These are phyloP conservation scores for Licmophora abbreviata DNA, from an alignment of 108 stramenopile genomes.

Conservation along the genomic window DNA sequence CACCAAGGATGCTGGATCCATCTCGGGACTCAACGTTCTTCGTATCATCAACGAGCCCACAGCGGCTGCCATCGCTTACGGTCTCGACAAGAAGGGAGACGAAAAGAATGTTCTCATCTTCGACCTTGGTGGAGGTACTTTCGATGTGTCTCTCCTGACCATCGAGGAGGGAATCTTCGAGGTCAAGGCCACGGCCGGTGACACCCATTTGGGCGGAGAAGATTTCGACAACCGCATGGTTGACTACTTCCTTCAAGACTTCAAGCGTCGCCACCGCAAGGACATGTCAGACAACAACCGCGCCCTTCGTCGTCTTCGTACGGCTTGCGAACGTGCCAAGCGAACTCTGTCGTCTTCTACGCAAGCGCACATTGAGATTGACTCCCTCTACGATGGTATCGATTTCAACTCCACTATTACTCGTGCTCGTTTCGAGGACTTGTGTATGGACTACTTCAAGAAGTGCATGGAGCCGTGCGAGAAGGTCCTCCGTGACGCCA, in stretches of 20 bases:
- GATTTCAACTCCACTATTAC: slow-evolving; percentile 99
- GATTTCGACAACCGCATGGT: slow-evolving; percentile 99
- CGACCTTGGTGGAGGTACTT: slow-evolving; percentile 98
- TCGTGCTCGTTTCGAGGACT: slow-evolving; percentile 92
- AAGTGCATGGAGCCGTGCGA: slow-evolving; percentile 98
- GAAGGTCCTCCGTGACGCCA: slow-evolving; percentile 96
- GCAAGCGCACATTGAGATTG: slow-evolving; percentile 99
- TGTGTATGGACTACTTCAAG: slow-evolving; percentile 98
- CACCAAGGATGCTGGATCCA: slow-evolving; percentile 99
- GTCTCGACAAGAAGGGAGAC: slow-evolving; percentile 49
- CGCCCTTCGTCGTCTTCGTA: slow-evolving; percentile 97
- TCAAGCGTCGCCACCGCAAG: slow-evolving; percentile 91
- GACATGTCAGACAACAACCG: slow-evolving; percentile 91
- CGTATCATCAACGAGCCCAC: slow-evolving; percentile 99
- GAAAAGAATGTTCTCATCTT: slow-evolving; percentile 99
- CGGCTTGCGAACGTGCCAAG: slow-evolving; percentile 99
- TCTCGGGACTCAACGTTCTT: slow-evolving; percentile 96
- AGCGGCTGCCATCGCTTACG: slow-evolving; percentile 99
- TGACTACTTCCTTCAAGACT: slow-evolving; percentile 93
- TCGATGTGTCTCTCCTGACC: slow-evolving; percentile 94
- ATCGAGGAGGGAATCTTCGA: slow-evolving; percentile 99
- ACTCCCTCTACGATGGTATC: slow-evolving; percentile 97
- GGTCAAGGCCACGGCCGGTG: slow-evolving; percentile 99
- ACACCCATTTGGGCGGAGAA: slow-evolving; percentile 99
- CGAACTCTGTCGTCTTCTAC: slow-evolving; percentile 97